Base-by-base conservation (phyloP, 768 basidiomycete species). In the Xanthoconium purpureum region DNA sequence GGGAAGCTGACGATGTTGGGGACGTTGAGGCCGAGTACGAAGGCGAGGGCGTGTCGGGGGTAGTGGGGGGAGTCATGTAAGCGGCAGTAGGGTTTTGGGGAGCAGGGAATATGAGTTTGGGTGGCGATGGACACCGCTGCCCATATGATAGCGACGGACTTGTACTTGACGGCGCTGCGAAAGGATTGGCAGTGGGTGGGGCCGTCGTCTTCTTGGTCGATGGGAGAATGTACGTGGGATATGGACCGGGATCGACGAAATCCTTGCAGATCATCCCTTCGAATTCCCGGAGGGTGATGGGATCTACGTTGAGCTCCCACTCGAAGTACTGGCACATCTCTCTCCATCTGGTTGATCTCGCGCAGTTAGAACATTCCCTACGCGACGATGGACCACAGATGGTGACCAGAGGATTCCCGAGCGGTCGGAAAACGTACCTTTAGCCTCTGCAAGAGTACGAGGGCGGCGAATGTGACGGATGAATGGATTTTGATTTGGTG, bases 401-500 rank as follows among this genome's bases (percentile, higher is more conserved):
- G 78, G 54, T 89, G 88, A 0, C 88, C 88, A 0, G 84, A 86
- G 1, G 84, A 86, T 18, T 88, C 88, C 48, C 84, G 81, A 17
- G 87, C 88, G 4, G 24, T 24, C 24, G 24, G 24, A 24, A 24
- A 24, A 24, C 4, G 24, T 24, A 24, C 24, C 24, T 24, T 24
- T 24, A 24, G 24, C 24, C 24, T 24, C 24, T 24, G 24, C 24
- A 24, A 24, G 24, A 24, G 24, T 24, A 24, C 4, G 24, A 24
- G 24, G 24, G 24, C 4, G 24, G 24, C 24, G 24, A 24, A 24
- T 24, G 4, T 24, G 24, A 24, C 24, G 24, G 24, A 24, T 24
- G 24, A 24, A 24, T 24, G 24, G 24, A 5, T 24, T 24, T 24
- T 24, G 24, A 24, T 24, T 24, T 24, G 24, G 24, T 24, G 24